Evolutionary conservation across 1,284 basidiomycete species (phyloP).

Genomic region (Pseudomicrostroma phylloplanum): DNA sequence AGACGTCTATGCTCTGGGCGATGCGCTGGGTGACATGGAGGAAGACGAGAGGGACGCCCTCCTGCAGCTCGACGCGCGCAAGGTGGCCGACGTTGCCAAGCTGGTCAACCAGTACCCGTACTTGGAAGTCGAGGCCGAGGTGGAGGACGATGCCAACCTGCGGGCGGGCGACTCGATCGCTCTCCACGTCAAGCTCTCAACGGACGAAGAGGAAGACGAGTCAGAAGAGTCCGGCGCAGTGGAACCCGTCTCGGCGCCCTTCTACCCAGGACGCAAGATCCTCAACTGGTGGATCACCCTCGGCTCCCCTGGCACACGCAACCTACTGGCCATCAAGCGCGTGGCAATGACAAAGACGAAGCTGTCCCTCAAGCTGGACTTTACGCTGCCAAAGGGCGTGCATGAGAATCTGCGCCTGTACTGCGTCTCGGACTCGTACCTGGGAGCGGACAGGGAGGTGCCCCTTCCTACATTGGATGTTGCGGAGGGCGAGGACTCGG

Average conservation of each 20-base stretch:
- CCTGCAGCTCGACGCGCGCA: slow-evolving; percentile 73
- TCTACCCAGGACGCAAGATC: slow-evolving; percentile 81
- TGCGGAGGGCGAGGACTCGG: slow-evolving; percentile 33
- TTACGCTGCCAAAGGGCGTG: slow-evolving; percentile 61
- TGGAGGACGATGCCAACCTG: slow-evolving; percentile 59
- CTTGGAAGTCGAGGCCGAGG: slow-evolving; percentile 75
- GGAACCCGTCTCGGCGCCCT: slow-evolving; percentile 72
- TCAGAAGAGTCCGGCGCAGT: slow-evolving; percentile 57
- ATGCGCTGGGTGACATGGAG: slow-evolving; percentile 37
- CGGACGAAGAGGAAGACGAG: slow-evolving; percentile 79
- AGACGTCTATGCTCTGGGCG: slow-evolving; percentile 42
- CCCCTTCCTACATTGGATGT: slow-evolving; percentile 30
- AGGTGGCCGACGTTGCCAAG: slow-evolving; percentile 55
- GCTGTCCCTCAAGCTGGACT: slow-evolving; percentile 79
- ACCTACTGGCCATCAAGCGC: slow-evolving; percentile 86
- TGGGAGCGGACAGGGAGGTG: slow-evolving; percentile 46
- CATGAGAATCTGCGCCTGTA: slow-evolving; percentile 76
- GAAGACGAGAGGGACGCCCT: slow-evolving; percentile 58
- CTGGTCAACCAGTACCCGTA: slow-evolving; percentile 60
- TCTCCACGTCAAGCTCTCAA: slow-evolving; percentile 70
- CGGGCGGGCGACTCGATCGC: slow-evolving; percentile 65
- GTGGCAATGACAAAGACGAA: slow-evolving; percentile 69
- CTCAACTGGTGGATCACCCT: slow-evolving; percentile 97
- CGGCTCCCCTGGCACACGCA: slow-evolving; percentile 66
- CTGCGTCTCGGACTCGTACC: slow-evolving; percentile 84